These are phyloP conservation scores for Fusarium bulbicola DNA, from an alignment of 2,329 filamentous ascomycete species.

Conservation along the genomic window DNA sequence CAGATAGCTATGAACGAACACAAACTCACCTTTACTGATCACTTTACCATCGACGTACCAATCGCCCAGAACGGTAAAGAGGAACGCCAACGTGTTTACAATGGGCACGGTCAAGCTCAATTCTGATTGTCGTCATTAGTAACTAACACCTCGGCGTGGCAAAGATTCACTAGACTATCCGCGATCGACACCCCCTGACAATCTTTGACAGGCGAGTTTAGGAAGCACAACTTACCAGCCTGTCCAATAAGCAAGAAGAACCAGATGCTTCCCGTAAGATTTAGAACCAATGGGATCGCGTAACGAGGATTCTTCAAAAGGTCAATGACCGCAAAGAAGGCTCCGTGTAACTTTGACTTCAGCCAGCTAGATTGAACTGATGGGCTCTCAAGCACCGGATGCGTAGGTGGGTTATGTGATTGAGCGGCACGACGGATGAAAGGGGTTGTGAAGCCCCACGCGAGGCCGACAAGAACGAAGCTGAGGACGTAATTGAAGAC, in stretches of 20 bases:
- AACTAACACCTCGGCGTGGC: slow-evolving; percentile 9
- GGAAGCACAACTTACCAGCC: slow-evolving; percentile 70
- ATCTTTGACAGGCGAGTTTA: slow-evolving; percentile 8
- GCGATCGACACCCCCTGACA: slow-evolving; percentile 21
- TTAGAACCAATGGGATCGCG: slow-evolving; percentile 83
- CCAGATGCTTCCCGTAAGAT: slow-evolving; percentile 94
- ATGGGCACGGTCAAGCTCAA: slow-evolving; percentile 93
- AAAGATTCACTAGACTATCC: slow-evolving; percentile 21
- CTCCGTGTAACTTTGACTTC: slow-evolving; percentile 67
- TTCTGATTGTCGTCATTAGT: slow-evolving; percentile 62
- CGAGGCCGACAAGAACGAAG: slow-evolving; percentile 89
- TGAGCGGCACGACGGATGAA: slow-evolving; percentile 91
- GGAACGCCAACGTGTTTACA: slow-evolving; percentile 90
- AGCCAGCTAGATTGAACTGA: slow-evolving; percentile 67
- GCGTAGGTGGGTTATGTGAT: slow-evolving; percentile 72
- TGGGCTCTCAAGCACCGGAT: slow-evolving; percentile 62
- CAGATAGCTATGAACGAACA: not conserved
- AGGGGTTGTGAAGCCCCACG: slow-evolving; percentile 91
- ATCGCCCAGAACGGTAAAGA: slow-evolving; percentile 95
- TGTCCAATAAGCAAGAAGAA: slow-evolving; percentile 95
- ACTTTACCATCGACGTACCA: slow-evolving; percentile 95
- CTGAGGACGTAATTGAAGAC: slow-evolving; percentile 85
- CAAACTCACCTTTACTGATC: slow-evolving; percentile 76
- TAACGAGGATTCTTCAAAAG: slow-evolving; percentile 84
- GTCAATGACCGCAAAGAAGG: slow-evolving; percentile 80